A percentile compares a stretch with the other conserved stretches of the same genome.
These are phyloP conservation scores for Ophiostoma perfectum DNA, from an alignment of 2,329 filamentous ascomycete species.

Conservation along the genomic window DNA sequence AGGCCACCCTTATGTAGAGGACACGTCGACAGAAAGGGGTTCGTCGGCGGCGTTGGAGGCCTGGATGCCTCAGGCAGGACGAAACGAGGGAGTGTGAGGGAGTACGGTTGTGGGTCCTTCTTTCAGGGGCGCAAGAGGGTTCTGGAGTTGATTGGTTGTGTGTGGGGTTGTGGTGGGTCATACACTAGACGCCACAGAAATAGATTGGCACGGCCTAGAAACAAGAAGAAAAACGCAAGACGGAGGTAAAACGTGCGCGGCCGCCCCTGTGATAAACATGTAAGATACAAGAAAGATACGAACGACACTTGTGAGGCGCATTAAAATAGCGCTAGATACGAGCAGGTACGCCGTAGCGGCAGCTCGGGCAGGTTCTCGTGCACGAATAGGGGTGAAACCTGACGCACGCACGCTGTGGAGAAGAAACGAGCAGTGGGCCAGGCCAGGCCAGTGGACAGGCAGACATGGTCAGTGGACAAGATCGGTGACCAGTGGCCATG, in stretches of 20 bases:
- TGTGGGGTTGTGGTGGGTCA: slow-evolving; percentile 8
- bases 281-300: too few relatives aligned
- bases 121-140: not conserved
- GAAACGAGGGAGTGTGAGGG: slow-evolving; percentile 7
- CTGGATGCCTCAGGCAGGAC: slow-evolving; percentile 25
- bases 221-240: not conserved
- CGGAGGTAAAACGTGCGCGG: slow-evolving; percentile 4
- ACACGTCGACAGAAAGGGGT: slow-evolving; percentile 25
- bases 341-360: not conserved
- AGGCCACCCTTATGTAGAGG: slow-evolving; percentile 27
- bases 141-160: slow-evolving; percentile 1
- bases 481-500: not conserved
- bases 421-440: not conserved
- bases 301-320: too few relatives aligned
- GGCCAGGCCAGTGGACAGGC: too few relatives aligned
- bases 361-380: not conserved
- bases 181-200: slow-evolving; percentile 18
- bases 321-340: not conserved
- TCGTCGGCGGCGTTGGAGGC: too few relatives aligned
- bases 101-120: slow-evolving; percentile 3
- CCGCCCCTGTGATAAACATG: not conserved
- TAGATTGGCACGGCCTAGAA: slow-evolving; percentile 21
- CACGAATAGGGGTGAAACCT: slow-evolving; percentile 18
- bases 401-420: slow-evolving; percentile 11
- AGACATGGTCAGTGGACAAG: not conserved